Evolutionary conservation across 768 basidiomycete genomes (phyloP), one percentile per base, ranked within the genome.

Genomic region (Mycena galopus): DNA sequence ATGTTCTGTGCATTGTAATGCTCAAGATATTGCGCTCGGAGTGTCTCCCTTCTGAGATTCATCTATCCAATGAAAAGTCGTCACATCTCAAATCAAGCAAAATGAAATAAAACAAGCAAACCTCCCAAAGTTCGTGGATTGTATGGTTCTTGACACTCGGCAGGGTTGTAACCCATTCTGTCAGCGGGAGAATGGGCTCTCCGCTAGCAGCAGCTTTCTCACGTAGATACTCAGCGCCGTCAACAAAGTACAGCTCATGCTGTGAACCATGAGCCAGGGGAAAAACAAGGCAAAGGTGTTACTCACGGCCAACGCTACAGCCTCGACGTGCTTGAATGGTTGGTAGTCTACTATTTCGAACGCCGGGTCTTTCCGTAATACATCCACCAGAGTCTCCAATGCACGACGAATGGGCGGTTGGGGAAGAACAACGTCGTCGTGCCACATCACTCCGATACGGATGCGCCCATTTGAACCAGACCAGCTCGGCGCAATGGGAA

Each of bases 361-460:
- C 62, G 73, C 78, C 4, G 77, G 71, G 16, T 82, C 80, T 0
- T 77, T 78, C 44, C 75, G 75, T 44, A 89, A 75, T 19, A 81
- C 85, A 32, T 73, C 78, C 69, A 82, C 84, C 2, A 79, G 77
- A 25, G 81, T 66, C 33, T 82, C 76, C 65, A 89, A 69, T 5
- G 86, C 88, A 7, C 88, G 81, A 17, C 74, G 64, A 37, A 84
- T 76, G 0, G 88, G 88, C 23, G 87, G 85, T 14, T 82, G 81
- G 9, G 87, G 86, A 35, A 77, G 67, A 2, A 84, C 83, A 4
- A 82, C 73, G 2, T 75, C 81, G 65, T 88, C 85, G 66, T 82
- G 77, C 76, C 82, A 78, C 73, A 86, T 78, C 8, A 80, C 80
- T 72, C 80, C 72, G 44, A 76, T 65, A 70, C 77, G 69, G 65